phyloP scores from a whole-genome alignment of 257 asterid species.

The Nicotiana tomentosiformis region DNA sequence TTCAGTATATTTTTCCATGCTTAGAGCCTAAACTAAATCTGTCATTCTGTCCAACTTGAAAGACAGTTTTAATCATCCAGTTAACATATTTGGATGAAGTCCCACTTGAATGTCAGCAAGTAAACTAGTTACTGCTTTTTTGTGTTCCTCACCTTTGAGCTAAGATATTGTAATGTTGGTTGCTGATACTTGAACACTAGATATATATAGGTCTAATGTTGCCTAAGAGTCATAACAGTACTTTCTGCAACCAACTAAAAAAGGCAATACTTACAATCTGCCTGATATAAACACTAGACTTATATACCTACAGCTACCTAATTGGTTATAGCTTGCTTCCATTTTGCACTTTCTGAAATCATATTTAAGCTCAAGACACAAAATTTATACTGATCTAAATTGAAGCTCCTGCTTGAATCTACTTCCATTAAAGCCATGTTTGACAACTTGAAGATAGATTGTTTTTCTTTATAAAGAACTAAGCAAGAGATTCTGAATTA shows the following conservation, averaged over 20 bases:
- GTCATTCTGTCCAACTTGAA: not conserved
- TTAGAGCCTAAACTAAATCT: not conserved
- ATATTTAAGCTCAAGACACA: not conserved
- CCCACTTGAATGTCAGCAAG: not conserved
- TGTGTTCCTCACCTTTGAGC: not conserved
- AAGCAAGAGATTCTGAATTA: not conserved
- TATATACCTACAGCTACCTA: not conserved
- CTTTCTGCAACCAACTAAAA: not conserved
- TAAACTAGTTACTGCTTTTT: not conserved
- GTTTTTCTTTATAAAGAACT: not conserved
- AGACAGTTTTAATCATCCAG: slow-evolving; percentile 1
- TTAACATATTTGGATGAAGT: not conserved
- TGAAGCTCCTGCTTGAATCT: not conserved
- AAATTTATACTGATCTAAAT: not conserved
- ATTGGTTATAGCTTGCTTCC: not conserved
- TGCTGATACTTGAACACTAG: not conserved
- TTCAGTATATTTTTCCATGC: not conserved
- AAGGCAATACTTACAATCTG: not conserved
- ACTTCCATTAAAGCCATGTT: not conserved
- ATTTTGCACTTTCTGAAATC: not conserved
- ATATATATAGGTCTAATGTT: not conserved
- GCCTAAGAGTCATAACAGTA: not conserved
- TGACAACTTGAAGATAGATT: not conserved
- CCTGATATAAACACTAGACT: not conserved
- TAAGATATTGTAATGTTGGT: not conserved